Evolutionary conservation across 345 rosid genomes (phyloP), one percentile per base, ranked within the genome.

Genomic region (Salix brachista): DNA sequence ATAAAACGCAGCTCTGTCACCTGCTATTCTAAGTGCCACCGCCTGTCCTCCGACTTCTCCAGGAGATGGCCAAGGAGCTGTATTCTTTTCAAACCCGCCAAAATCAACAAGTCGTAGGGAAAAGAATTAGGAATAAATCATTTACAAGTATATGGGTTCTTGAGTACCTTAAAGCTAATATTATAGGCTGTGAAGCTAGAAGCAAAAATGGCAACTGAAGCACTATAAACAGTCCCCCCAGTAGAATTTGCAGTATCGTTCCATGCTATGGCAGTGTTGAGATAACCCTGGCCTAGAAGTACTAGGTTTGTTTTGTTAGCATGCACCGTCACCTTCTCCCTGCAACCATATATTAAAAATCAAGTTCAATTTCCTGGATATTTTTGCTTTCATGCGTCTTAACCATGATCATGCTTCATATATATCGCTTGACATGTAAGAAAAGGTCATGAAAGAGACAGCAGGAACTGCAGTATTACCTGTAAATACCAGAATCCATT

Each of bases 161-260:
- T 30, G 68, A 30, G 9, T 80, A 94, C 97, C 95, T 87, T 86
- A 78, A 94, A 94, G 80, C 97, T 91, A 18, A 94, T 87, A 82
- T 91, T 88, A 83, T 83, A 92, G 73, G 97, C 98, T 36, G 87
- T 86, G 80, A 94, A 94, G 62, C 87, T 88, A 30, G 84, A 73
- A 69, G 97, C 90, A 70, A 88, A 89, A n/a, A 94, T 75, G 69
- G 84, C 80, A 75, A 90, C 84, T 0, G 98, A 91, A 81, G 94
- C 81, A 73, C 92, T 91, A 72, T 87, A 72, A 21, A 80, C 75
- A 25, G 97, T 94, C 68, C 89, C 87, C 77, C 96, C 96, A 0
- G 90, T 73, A 12, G 98, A 92, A 79, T 90, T 88, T 0, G 97
- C 91, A 18, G 97, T 94, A 76, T 91, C 97, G n/a, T 92, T 90